Evolutionary conservation across 805 yeast species (phyloP).

Genomic region (Cyberlindnera lachancei): DNA sequence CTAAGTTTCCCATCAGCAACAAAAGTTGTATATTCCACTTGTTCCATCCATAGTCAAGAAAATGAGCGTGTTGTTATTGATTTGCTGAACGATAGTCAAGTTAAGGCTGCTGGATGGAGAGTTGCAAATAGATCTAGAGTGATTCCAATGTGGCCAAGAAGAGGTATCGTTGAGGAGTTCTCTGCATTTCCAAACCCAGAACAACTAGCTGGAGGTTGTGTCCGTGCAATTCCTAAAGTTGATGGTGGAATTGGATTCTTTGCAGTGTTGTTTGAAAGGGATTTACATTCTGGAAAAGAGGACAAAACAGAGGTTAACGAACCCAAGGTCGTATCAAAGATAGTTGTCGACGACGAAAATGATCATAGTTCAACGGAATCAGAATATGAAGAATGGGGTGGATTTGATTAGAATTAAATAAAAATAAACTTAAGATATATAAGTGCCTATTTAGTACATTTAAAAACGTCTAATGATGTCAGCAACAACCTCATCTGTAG

Average conservation of each 20-base stretch:
- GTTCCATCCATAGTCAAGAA: constrained; percentile 90
- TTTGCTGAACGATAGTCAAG: constrained; percentile 57
- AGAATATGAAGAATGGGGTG: constrained; percentile 29
- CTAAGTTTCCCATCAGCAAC: constrained; percentile 68
- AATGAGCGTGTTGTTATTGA: constrained; percentile 88
- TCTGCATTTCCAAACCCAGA: constrained; percentile 37
- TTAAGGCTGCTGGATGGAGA: constrained; percentile 67
- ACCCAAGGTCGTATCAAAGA: background rate
- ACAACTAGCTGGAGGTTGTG: constrained; percentile 74
- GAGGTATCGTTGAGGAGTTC: constrained; percentile 75
- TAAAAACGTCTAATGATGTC: constrained; percentile 52
- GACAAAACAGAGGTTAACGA: background rate
- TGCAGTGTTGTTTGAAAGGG: constrained; percentile 81
- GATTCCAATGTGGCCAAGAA: constrained; percentile 76
- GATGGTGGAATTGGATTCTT: constrained; percentile 99
- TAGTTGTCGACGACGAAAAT: background rate
- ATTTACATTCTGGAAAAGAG: constrained; percentile 1
- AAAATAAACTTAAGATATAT: too few relatives aligned
- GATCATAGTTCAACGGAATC: constrained; percentile 1
- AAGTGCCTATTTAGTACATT: too few relatives aligned
- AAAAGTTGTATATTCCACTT: constrained; percentile 86
- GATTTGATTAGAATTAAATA: constrained; percentile 27
- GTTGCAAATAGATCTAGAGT: constrained; percentile 52
- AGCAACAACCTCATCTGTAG: constrained; percentile 80
- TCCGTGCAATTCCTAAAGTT: constrained; percentile 73